Conservation (phyloP, 306 rosid species). For the Benincasa hispida region DNA sequence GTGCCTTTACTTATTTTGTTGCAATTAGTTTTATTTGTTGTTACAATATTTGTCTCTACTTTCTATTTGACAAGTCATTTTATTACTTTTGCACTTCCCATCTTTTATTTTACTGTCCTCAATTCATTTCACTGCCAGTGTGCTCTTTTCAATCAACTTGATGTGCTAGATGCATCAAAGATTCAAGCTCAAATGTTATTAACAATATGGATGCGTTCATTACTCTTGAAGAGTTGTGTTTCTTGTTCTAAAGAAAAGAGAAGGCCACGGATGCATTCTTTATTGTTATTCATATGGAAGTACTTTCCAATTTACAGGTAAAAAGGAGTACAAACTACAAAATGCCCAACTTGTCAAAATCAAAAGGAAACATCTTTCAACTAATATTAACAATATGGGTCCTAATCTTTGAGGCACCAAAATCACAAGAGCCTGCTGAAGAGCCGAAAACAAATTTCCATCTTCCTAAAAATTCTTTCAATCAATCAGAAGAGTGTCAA, state of each 20-base stretch:
- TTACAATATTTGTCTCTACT: too few relatives aligned
- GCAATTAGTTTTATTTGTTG: too few relatives aligned
- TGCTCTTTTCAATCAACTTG: neutral
- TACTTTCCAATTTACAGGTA: neutral
- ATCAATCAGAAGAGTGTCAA: neutral
- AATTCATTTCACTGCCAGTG: neutral
- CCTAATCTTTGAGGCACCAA: neutral
- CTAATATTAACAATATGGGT: neutral
- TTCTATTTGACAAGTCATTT: too few relatives aligned
- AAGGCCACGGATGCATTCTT: neutral
- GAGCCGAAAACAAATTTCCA: neutral
- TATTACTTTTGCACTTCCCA: too few relatives aligned
- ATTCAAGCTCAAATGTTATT: neutral
- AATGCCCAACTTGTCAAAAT: constrained; percentile 1
- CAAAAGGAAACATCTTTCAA: neutral
- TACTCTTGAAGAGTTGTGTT: neutral
- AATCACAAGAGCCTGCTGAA: neutral
- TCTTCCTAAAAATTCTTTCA: neutral
- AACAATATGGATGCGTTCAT: too few relatives aligned
- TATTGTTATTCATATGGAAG: neutral
- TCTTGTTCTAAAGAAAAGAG: neutral
- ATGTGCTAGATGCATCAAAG: neutral
- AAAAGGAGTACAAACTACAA: neutral
- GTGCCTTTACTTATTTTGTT: too few relatives aligned
- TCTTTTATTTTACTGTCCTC: neutral